phyloP scores from a whole-genome alignment of 2,329 filamentous ascomycete genomes.

The Graphiopsis chlorocephala region DNA sequence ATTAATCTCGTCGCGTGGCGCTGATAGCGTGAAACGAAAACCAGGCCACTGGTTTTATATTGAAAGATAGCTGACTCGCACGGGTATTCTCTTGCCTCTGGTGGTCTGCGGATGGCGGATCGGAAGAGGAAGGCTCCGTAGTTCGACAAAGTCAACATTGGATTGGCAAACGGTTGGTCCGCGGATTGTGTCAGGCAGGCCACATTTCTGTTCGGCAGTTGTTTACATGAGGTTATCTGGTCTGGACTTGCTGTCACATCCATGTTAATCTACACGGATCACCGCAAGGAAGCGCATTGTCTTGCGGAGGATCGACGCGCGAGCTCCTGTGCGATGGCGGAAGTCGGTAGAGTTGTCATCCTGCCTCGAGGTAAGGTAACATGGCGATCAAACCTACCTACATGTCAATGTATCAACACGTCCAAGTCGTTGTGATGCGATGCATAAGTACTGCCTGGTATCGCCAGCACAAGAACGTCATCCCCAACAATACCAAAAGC shows the following conservation, averaged over 20 bases:
- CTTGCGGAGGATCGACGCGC: background rate
- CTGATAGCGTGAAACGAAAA: conserved; percentile 5
- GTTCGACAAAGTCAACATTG: background rate
- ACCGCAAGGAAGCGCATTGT: background rate
- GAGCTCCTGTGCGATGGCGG: background rate
- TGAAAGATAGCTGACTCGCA: background rate
- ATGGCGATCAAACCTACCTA: background rate
- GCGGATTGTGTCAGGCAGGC: background rate
- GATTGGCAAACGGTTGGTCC: background rate
- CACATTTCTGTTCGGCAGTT: background rate
- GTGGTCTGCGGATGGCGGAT: background rate
- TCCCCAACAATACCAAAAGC: background rate
- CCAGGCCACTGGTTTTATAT: background rate
- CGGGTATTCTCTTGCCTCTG: background rate
- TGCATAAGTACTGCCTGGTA: background rate
- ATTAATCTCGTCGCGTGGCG: background rate
- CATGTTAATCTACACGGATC: background rate
- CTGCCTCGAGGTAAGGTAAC: too few species aligned
- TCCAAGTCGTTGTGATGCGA: background rate
- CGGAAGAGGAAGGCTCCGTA: background rate
- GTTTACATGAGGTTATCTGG: background rate
- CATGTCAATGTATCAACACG: background rate
- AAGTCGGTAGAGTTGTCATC: background rate
- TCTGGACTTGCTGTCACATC: background rate
- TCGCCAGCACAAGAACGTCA: background rate